Percentiles rank a stretch among this genome's conserved stretches.
phyloP scores from a whole-genome alignment of 1,284 basidiomycete genomes.

The Sanghuangporus weigelae region DNA sequence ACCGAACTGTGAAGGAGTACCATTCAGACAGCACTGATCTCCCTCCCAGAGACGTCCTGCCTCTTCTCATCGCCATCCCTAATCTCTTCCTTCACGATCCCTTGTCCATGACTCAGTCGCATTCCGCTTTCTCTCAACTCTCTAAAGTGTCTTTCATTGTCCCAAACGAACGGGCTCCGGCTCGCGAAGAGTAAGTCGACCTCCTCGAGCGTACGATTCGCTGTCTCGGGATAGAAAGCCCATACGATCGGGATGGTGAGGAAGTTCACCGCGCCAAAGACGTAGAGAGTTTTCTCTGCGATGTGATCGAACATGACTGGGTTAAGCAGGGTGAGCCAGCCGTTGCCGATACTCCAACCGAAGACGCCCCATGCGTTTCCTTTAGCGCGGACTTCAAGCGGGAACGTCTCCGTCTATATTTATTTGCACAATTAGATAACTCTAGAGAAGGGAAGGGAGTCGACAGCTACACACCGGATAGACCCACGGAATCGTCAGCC shows the following conservation, averaged over 20 bases:
- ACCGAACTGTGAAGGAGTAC: background rate
- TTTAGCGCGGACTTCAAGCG: slow-evolving; percentile 55
- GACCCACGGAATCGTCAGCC: slow-evolving; percentile 56
- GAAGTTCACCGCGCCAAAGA: slow-evolving; percentile 45
- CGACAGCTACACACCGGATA: slow-evolving; percentile 23
- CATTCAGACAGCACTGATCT: background rate
- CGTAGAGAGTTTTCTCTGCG: slow-evolving; percentile 37
- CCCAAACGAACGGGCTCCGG: slow-evolving; percentile 41
- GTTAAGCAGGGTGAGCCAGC: slow-evolving; percentile 28
- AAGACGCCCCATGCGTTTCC: slow-evolving; percentile 50
- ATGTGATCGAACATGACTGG: slow-evolving; percentile 33
- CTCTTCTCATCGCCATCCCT: background rate
- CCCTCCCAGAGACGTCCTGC: background rate
- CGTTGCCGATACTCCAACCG: slow-evolving; percentile 51
- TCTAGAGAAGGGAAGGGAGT: background rate
- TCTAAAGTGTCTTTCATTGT: slow-evolving; percentile 34
- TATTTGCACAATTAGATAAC: slow-evolving; percentile 4
- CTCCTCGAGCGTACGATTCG: slow-evolving; percentile 48
- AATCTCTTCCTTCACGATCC: background rate
- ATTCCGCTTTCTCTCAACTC: slow-evolving; percentile 23
- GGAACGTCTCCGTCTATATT: slow-evolving; percentile 49
- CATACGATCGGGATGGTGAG: slow-evolving; percentile 43
- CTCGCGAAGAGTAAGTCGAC: slow-evolving; percentile 45
- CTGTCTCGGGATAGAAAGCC: slow-evolving; percentile 48
- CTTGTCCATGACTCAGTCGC: background rate